Evolutionary conservation across 257 asterid species (phyloP).

Genomic region (Schizonepeta tenuifolia): DNA sequence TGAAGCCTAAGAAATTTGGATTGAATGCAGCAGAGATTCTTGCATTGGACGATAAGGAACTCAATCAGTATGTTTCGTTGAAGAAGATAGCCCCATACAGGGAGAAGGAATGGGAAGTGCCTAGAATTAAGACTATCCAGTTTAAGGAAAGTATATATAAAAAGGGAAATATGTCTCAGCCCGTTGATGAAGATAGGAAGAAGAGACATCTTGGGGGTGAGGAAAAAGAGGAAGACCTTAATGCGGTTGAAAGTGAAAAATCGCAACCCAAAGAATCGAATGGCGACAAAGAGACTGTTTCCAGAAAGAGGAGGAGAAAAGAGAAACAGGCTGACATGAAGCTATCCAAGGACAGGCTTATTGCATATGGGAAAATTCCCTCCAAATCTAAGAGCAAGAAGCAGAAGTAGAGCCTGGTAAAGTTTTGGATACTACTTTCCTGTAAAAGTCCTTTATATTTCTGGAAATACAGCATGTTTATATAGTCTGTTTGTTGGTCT

Average conservation of each 20-base stretch:
- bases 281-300: constrained; percentile 39
- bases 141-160: constrained; percentile 39
- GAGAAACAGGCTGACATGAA: constrained; percentile 57
- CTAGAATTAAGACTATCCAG: constrained; percentile 51
- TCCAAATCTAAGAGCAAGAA: constrained; percentile 62
- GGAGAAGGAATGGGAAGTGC: constrained; percentile 84
- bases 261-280: constrained; percentile 32
- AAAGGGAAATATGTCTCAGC: constrained; percentile 29
- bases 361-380: constrained; percentile 61
- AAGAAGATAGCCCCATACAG: constrained; percentile 81
- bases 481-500: not conserved
- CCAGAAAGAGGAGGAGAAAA: constrained; percentile 57
- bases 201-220: constrained; percentile 26
- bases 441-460: not conserved
- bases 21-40: constrained; percentile 55
- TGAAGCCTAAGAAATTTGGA: constrained; percentile 63
- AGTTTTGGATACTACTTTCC: constrained; percentile 9
- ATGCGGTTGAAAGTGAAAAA: constrained; percentile 35
- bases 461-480: not conserved
- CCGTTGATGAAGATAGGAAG: constrained; percentile 32
- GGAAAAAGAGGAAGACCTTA: constrained; percentile 34
- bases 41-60: constrained; percentile 63
- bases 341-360: constrained; percentile 49
- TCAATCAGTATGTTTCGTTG: constrained; percentile 76
- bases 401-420: constrained; percentile 30